Evolutionary conservation across 257 asterid species (phyloP), one percentile per base, ranked within the genome.

Genomic region (Hygrophila difformis): DNA sequence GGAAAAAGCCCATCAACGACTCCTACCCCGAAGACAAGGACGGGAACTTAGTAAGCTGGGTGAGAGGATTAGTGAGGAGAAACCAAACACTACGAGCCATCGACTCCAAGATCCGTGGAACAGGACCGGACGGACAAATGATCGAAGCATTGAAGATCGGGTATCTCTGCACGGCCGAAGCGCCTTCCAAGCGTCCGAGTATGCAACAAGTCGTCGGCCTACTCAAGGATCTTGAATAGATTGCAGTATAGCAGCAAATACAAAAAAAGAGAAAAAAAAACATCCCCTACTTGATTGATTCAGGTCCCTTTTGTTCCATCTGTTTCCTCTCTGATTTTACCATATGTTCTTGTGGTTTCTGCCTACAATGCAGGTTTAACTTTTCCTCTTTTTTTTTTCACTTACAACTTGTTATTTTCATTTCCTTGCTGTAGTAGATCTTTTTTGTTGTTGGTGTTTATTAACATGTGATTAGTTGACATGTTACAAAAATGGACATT

Each of bases 181-280:
- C 51, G 23, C 91, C 95, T 47, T 71, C 73, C 0, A 85, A 81
- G 61, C 68, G 95, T 51, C 95, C 93, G 0, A 78, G 79, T 22
- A 81, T 85, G 95, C 95, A 85, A 47, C 95, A 85, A 62, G 87
- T 85, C 4, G 95, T 81, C 22, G 95, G 95, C 36, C 75, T 85
- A 14, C 95, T 85, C 21, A 85, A 85, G 74, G 95, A 85, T 61
- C 77, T 85, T 58, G 92, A 74, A 63, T 81, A 74, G 37, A 62
- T 41, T 53, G 21, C 74, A n/a, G 55, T 49, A 44, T n/a, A 26
- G 31, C 31, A 3, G 31, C 8, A 26, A 8, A 26, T 3, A 26
- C 31, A 26, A 0, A 26, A 26, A 5, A 26, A 8, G 8, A 26
- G 31, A 26, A 60, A 53, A 49, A 59, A 60, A 49, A 47, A 41